These are phyloP conservation scores for Pyrenopolyporus hunteri DNA, from an alignment of 495 filamentous ascomycete genomes.

Conservation along the genomic window DNA sequence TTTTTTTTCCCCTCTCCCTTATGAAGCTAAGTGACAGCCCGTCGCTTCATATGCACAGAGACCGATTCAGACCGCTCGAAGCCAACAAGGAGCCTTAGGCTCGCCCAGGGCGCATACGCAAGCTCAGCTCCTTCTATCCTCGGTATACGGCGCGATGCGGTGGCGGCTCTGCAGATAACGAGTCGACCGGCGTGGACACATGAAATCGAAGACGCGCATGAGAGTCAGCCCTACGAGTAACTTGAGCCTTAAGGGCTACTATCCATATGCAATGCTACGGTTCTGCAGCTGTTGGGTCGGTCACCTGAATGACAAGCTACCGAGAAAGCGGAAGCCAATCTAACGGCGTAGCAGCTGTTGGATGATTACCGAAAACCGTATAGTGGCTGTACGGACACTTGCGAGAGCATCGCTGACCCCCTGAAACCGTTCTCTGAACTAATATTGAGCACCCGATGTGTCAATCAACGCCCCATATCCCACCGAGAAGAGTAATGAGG, in stretches of 20 bases:
- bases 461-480: slow-evolving; percentile 17
- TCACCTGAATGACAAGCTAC: slow-evolving; percentile 26
- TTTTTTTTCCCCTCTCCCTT: neutral
- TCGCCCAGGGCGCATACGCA: neutral
- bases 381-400: slow-evolving; percentile 7
- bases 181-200: slow-evolving; percentile 1
- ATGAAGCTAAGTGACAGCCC: neutral
- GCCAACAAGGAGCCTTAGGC: neutral
- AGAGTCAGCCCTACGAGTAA: slow-evolving; percentile 27
- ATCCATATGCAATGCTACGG: slow-evolving; percentile 21
- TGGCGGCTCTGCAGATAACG: slow-evolving; percentile 4
- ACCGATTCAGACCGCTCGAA: neutral
- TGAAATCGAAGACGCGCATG: neutral
- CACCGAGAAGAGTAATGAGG: slow-evolving; percentile 14
- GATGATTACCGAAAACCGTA: slow-evolving; percentile 13
- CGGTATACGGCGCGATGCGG: slow-evolving; percentile 3
- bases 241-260: slow-evolving; percentile 2
- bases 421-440: neutral
- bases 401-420: neutral
- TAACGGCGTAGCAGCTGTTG: slow-evolving; percentile 5
- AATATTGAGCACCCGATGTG: neutral
- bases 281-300: neutral
- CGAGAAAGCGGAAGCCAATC: slow-evolving; percentile 25
- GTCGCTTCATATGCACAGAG: slow-evolving; percentile 1
- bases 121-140: neutral